A percentile compares a stretch with the other conserved stretches of the same genome.
phyloP scores from a whole-genome alignment of 2,329 filamentous ascomycete genomes.

The Claviceps lovelessii region DNA sequence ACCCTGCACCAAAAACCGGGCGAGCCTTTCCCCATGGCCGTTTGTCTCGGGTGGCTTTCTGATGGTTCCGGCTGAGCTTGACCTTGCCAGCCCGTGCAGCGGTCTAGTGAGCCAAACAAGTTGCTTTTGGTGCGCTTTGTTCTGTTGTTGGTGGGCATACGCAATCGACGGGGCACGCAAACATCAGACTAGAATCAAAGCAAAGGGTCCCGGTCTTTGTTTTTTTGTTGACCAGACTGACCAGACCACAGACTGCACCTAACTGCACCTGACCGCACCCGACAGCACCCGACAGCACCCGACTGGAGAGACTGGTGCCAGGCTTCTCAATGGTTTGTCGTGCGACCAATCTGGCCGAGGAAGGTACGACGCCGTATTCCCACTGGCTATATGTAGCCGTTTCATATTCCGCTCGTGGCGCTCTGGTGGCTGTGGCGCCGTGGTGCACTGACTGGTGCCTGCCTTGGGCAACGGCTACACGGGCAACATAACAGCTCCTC shows the following conservation, averaged over 20 bases:
- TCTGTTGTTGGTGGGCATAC: no score
- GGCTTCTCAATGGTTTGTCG: not conserved
- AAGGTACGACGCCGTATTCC: not conserved
- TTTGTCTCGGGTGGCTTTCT: not conserved
- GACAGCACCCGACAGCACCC: no score
- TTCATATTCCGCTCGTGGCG: conserved; percentile 1
- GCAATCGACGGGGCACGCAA: not conserved
- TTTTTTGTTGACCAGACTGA: not conserved
- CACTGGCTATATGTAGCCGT: not conserved
- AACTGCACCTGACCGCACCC: no score
- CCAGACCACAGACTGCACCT: no score
- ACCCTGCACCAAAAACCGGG: not conserved
- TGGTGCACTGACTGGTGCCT: not conserved
- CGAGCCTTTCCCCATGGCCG: not conserved
- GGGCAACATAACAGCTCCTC: not conserved
- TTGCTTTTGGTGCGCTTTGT: no score
- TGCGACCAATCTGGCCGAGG: not conserved
- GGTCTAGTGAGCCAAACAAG: no score
- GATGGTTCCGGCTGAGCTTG: not conserved
- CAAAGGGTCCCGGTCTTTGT: no score
- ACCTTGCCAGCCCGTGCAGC: not conserved
- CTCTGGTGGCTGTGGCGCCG: not conserved
- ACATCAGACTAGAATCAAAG: no score
- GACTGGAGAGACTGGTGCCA: not conserved
- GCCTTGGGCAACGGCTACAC: not conserved